Conservation (phyloP, 73 alveolate species). For the Blepharisma stoltei region DNA sequence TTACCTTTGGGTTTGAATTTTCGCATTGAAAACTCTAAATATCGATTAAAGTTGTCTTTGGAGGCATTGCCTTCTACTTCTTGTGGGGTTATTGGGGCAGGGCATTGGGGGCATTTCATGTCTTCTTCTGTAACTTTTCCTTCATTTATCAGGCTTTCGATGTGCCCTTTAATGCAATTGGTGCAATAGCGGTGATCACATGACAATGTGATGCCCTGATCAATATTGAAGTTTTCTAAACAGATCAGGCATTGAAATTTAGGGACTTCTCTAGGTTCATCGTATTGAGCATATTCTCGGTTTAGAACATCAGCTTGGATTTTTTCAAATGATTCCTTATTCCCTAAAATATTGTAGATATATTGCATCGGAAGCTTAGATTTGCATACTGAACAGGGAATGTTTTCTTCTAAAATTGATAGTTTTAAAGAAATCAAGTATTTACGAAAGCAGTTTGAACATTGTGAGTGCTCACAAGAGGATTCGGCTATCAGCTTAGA, state of each 20-base stretch:
- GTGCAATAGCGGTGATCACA: constrained; percentile 26
- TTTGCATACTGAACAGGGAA: too few species aligned
- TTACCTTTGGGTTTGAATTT: constrained; percentile 19
- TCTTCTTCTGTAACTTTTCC: constrained; percentile 23
- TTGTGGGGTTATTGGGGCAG: not conserved
- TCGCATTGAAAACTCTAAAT: not conserved
- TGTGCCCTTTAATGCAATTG: not conserved
- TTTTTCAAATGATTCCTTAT: too few species aligned
- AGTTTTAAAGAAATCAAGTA: too few species aligned
- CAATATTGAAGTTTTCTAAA: not conserved
- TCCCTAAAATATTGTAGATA: too few species aligned
- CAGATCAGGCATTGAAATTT: constrained; percentile 19
- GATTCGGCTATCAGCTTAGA: too few species aligned
- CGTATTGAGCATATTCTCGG: too few species aligned
- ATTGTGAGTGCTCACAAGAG: too few species aligned
- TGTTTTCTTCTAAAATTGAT: too few species aligned
- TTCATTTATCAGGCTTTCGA: not conserved
- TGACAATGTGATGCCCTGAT: not conserved
- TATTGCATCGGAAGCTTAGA: too few species aligned
- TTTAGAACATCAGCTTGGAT: too few species aligned
- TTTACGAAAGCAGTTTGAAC: too few species aligned
- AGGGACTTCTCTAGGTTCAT: not conserved
- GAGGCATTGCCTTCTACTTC: not conserved
- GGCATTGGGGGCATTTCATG: not conserved
- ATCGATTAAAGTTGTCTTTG: not conserved